phyloP scores from a whole-genome alignment of 306 rosid genomes.

The Urtica urens region DNA sequence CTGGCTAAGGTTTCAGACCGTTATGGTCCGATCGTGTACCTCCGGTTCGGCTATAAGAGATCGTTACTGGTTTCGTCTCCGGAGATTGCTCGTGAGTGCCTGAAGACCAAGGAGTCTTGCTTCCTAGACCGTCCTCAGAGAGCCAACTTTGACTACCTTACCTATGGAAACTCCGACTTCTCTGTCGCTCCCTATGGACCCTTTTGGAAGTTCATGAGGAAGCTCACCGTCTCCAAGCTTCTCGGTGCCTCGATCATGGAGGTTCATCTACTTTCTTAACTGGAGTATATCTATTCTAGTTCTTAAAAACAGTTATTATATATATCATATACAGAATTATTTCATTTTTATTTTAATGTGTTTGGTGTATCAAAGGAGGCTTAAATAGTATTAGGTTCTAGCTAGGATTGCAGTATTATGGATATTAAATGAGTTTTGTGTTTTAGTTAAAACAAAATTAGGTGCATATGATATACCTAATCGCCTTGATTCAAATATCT shows the following conservation, averaged over 20 bases:
- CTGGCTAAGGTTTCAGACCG: constrained; percentile 38
- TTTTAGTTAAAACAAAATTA: too few species aligned
- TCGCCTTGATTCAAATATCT: too few species aligned
- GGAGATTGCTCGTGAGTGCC: constrained; percentile 40
- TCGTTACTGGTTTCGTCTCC: constrained; percentile 56
- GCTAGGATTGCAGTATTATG: too few species aligned
- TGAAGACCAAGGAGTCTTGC: constrained; percentile 41
- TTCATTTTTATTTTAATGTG: background rate
- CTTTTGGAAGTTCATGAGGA: constrained; percentile 70
- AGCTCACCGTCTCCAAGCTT: constrained; percentile 51
- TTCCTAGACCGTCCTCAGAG: constrained; percentile 42
- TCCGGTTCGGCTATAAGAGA: constrained; percentile 41
- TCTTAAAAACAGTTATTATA: too few species aligned
- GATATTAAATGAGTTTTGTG: too few species aligned
- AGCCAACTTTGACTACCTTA: constrained; percentile 33
- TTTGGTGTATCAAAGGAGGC: background rate
- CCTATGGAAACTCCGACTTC: constrained; percentile 50
- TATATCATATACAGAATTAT: background rate
- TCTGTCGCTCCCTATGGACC: constrained; percentile 51
- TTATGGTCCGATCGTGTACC: constrained; percentile 47
- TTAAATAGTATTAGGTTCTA: too few species aligned
- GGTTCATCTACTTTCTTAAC: background rate
- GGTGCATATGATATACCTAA: too few species aligned
- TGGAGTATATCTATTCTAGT: too few species aligned
- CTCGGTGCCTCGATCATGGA: constrained; percentile 39